Conservation (phyloP, 106 monocot species). For the Amphibolis antarctica region DNA sequence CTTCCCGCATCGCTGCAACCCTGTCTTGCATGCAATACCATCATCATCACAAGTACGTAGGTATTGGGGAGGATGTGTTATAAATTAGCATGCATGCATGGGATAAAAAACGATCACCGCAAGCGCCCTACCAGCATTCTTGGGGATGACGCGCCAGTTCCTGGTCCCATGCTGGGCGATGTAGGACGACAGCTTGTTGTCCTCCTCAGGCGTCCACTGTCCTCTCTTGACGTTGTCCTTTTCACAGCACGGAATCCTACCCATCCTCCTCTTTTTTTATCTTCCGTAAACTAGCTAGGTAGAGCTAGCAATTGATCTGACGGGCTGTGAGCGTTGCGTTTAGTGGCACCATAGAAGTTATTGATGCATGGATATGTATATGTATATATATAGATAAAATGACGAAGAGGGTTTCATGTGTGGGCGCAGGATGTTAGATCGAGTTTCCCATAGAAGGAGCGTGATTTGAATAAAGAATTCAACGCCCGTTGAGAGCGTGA, state of each 20-base stretch:
- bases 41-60: too few relatives aligned
- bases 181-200: constrained; percentile 91
- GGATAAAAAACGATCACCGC: too few relatives aligned
- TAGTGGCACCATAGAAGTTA: not conserved
- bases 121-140: constrained; percentile 64
- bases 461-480: constrained; percentile 20
- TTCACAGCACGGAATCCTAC: constrained; percentile 90
- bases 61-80: too few relatives aligned
- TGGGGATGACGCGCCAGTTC: constrained; percentile 95
- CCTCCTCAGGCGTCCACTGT: constrained; percentile 97
- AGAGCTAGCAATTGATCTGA: not conserved
- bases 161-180: constrained; percentile 90
- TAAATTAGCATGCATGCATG: not conserved
- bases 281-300: not conserved
- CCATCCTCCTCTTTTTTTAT: constrained; percentile 28
- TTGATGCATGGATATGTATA: not conserved
- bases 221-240: constrained; percentile 92
- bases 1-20: constrained; percentile 92
- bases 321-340: not conserved
- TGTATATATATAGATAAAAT: not conserved
- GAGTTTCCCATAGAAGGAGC: constrained; percentile 5
- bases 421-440: constrained; percentile 3
- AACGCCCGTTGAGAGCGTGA: constrained; percentile 13
- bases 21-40: constrained; percentile 21
- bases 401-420: constrained; percentile 3